Conservation (phyloP, 2,329 filamentous ascomycete genomes). For the Gnomoniopsis smithogilvyi region DNA sequence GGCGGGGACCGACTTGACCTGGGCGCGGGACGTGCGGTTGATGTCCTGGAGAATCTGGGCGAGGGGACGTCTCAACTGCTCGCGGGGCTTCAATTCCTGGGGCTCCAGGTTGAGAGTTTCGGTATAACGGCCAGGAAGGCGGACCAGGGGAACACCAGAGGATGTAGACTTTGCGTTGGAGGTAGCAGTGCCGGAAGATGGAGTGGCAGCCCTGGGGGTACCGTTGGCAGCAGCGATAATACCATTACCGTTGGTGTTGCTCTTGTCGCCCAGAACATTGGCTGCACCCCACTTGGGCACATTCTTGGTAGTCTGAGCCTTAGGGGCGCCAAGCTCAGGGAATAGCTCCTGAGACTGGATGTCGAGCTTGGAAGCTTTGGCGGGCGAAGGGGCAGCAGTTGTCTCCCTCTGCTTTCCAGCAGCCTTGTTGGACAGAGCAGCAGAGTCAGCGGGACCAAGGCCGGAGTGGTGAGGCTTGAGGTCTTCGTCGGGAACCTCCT, state of each 20-base stretch:
- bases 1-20: constrained; percentile 73
- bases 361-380: constrained; percentile 56
- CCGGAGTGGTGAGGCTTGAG: constrained; percentile 36
- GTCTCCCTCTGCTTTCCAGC: constrained; percentile 62
- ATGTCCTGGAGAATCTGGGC: constrained; percentile 85
- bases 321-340: constrained; percentile 76
- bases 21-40: constrained; percentile 87
- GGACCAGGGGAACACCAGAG: constrained; percentile 53
- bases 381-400: constrained; percentile 21
- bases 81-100: constrained; percentile 71
- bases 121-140: constrained; percentile 77
- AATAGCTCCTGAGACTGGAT: constrained; percentile 89
- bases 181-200: constrained; percentile 56
- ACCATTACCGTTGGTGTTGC: constrained; percentile 54
- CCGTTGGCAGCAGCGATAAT: constrained; percentile 49
- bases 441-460: constrained; percentile 43
- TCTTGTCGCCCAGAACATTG: constrained; percentile 55
- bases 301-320: constrained; percentile 64
- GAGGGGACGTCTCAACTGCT: constrained; percentile 79
- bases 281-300: constrained; percentile 64
- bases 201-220: constrained; percentile 59
- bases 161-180: constrained; percentile 33
- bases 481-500: constrained; percentile 78
- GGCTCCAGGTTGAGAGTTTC: constrained; percentile 73
- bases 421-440: constrained; percentile 58